Evolutionary conservation across 768 basidiomycete species (phyloP).

Genomic region (Mrakia hoshinonis): DNA sequence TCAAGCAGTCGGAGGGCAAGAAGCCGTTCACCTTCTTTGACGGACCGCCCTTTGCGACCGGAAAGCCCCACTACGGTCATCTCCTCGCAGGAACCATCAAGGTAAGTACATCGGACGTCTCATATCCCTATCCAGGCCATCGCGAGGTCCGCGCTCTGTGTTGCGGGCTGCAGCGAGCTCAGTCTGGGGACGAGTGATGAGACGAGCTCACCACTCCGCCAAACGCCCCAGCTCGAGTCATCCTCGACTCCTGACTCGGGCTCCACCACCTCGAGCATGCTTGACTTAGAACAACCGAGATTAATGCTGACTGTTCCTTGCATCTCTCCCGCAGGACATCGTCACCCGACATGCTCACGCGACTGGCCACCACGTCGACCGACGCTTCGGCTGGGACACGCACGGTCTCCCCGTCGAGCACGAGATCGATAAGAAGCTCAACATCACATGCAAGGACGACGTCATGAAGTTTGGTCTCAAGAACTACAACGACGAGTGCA

Average conservation of each 20-base stretch:
- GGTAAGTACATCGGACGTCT: slow-evolving; percentile 34
- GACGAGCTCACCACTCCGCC: neutral
- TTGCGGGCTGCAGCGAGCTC: too few relatives aligned
- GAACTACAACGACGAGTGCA: slow-evolving; percentile 94
- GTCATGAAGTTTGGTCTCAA: slow-evolving; percentile 93
- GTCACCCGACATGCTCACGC: slow-evolving; percentile 92
- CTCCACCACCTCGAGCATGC: slow-evolving; percentile 3
- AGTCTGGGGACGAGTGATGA: too few relatives aligned
- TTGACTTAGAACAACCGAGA: neutral
- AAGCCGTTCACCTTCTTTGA: slow-evolving; percentile 94
- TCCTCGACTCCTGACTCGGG: neutral
- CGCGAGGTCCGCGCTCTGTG: too few relatives aligned
- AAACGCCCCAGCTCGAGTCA: neutral
- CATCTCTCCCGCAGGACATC: slow-evolving; percentile 63
- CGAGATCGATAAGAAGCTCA: slow-evolving; percentile 94
- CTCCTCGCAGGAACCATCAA: slow-evolving; percentile 55
- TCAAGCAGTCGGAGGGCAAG: slow-evolving; percentile 74
- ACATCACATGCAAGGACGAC: slow-evolving; percentile 84
- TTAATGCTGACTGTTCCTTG: neutral
- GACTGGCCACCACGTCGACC: slow-evolving; percentile 81
- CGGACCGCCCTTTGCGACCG: slow-evolving; percentile 94
- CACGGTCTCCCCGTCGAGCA: slow-evolving; percentile 98
- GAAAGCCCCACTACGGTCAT: slow-evolving; percentile 92
- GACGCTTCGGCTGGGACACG: slow-evolving; percentile 97
- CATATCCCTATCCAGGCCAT: too few relatives aligned